Evolutionary conservation across 2,329 filamentous ascomycete species (phyloP).

Genomic region (Botrytis fragariae): DNA sequence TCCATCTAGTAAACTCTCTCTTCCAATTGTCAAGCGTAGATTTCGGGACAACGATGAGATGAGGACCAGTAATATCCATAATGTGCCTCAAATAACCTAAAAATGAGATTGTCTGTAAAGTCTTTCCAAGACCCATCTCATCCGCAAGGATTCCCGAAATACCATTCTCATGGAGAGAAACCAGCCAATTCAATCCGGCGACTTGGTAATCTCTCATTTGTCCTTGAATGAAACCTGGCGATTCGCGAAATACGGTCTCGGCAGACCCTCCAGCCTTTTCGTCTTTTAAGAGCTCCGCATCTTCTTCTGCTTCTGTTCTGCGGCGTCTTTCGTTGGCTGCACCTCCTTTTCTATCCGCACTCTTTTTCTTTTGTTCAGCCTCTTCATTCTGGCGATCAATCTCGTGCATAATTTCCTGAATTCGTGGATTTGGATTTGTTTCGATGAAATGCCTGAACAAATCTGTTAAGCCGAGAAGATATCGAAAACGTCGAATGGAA

Average conservation of each 20-base stretch:
- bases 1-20: conserved; percentile 91
- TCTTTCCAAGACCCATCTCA: conserved; percentile 98
- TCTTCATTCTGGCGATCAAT: conserved; percentile 92
- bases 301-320: conserved; percentile 95
- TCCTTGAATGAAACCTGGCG: conserved; percentile 80
- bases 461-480: conserved; percentile 90
- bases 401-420: conserved; percentile 88
- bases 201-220: conserved; percentile 96
- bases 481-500: conserved; percentile 89
- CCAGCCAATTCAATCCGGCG: conserved; percentile 93
- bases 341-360: conserved; percentile 76
- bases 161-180: conserved; percentile 96
- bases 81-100: conserved; percentile 91
- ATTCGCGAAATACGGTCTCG: conserved; percentile 90
- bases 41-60: conserved; percentile 90
- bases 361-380: conserved; percentile 67
- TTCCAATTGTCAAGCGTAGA: conserved; percentile 99
- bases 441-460: conserved; percentile 99
- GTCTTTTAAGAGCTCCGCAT: conserved; percentile 82
- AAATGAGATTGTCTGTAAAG: conserved; percentile 94
- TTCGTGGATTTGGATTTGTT: conserved; percentile 90
- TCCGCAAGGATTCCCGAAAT: conserved; percentile 97
- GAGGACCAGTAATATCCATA: conserved; percentile 83
- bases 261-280: conserved; percentile 84
- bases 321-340: conserved; percentile 75